Conservation (phyloP, 2,329 filamentous ascomycete genomes). For the Colletotrichum sp. region DNA sequence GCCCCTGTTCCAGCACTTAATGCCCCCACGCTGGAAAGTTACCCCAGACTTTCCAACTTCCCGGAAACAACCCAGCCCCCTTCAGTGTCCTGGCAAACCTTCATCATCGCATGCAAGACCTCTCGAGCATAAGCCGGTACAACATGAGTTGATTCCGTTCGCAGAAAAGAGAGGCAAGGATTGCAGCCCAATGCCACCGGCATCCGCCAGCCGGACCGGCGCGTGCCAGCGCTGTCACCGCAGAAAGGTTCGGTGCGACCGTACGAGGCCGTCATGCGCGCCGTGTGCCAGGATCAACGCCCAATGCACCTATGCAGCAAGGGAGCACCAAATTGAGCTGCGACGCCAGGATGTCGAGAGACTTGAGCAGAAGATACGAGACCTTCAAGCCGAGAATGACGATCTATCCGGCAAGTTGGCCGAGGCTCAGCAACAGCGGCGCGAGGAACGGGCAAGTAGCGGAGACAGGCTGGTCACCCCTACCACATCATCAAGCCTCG, state of each 20-base stretch:
- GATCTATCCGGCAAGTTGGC: conserved; percentile 22
- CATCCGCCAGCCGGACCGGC: conserved; percentile 11
- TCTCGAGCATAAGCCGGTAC: background rate
- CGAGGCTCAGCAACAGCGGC: conserved; percentile 9
- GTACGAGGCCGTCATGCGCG: conserved; percentile 38
- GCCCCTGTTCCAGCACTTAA: background rate
- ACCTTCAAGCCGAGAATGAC: conserved; percentile 36
- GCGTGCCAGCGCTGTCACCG: conserved; percentile 46
- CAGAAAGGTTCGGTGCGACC: conserved; percentile 46
- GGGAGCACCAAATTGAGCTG: conserved; percentile 30
- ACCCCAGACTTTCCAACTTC: background rate
- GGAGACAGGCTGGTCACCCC: background rate
- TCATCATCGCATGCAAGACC: background rate
- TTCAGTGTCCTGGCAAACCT: background rate
- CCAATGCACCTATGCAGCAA: conserved; percentile 38
- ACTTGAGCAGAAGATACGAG: conserved; percentile 36
- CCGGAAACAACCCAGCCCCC: background rate
- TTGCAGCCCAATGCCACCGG: background rate
- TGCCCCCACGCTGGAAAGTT: background rate
- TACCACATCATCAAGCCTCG: background rate
- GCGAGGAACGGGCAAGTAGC: background rate
- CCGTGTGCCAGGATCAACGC: conserved; percentile 38
- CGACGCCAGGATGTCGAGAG: conserved; percentile 36
- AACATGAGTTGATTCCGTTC: background rate
- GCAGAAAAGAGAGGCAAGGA: background rate